phyloP scores from a whole-genome alignment of 2,329 filamentous ascomycete species.

The Ustilaginoidea virens region DNA sequence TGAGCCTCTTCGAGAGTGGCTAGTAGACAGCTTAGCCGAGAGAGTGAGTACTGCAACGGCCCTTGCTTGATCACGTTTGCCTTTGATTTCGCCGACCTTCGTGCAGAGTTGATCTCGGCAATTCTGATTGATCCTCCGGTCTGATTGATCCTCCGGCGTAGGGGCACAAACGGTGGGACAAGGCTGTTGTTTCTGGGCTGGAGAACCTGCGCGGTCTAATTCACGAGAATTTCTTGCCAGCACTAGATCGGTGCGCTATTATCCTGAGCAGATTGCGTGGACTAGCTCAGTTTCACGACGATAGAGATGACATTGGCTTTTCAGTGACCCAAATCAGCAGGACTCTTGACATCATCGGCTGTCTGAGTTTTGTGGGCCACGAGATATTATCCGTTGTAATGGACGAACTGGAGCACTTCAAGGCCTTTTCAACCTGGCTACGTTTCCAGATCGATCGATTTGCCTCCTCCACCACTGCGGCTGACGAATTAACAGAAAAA shows the following conservation, averaged over 20 bases:
- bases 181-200: slow-evolving; percentile 63
- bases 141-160: too few species aligned
- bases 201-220: slow-evolving; percentile 61
- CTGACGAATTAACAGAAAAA: slow-evolving; percentile 61
- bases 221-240: slow-evolving; percentile 80
- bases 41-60: slow-evolving; percentile 35
- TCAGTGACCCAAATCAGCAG: slow-evolving; percentile 46
- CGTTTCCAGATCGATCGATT: slow-evolving; percentile 69
- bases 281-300: slow-evolving; percentile 64
- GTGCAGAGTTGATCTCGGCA: too few species aligned
- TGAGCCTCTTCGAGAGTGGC: slow-evolving; percentile 66
- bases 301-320: slow-evolving; percentile 50
- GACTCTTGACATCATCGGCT: slow-evolving; percentile 56
- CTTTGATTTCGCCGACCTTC: too few species aligned
- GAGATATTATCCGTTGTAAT: slow-evolving; percentile 55
- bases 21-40: slow-evolving; percentile 70
- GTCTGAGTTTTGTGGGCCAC: slow-evolving; percentile 60
- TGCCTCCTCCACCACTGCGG: slow-evolving; percentile 41
- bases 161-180: slow-evolving; percentile 94
- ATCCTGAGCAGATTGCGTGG: slow-evolving; percentile 73
- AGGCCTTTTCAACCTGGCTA: slow-evolving; percentile 70
- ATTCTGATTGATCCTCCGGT: too few species aligned
- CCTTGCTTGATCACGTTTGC: too few species aligned
- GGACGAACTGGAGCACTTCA: slow-evolving; percentile 65
- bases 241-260: slow-evolving; percentile 67